A percentile compares a stretch with the other conserved stretches of the same genome.
phyloP scores from a whole-genome alignment of 2,329 filamentous ascomycete species.

The Ampelomyces quisqualis region DNA sequence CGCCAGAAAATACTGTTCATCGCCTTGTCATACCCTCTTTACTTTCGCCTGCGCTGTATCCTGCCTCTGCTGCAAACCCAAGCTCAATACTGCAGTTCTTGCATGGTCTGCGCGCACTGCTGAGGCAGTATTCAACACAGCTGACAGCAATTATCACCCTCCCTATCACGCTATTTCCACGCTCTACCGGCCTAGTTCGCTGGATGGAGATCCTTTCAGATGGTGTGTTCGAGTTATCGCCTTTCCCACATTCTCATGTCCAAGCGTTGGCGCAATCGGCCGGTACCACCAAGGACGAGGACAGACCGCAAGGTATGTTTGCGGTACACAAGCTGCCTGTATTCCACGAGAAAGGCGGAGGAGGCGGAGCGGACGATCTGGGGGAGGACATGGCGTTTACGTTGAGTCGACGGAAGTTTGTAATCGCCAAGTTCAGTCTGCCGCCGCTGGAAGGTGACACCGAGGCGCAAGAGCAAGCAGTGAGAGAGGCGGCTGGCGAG shows the following conservation, averaged over 20 bases:
- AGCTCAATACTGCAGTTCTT: constrained; percentile 76
- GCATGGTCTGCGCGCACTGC: constrained; percentile 71
- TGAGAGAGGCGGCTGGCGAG: constrained; percentile 39
- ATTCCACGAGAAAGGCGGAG: constrained; percentile 84
- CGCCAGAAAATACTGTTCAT: constrained; percentile 64
- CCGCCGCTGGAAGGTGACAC: constrained; percentile 80
- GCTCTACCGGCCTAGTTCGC: constrained; percentile 71
- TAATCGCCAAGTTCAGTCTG: constrained; percentile 84
- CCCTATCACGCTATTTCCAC: constrained; percentile 76
- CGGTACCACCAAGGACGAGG: constrained; percentile 61
- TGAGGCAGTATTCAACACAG: constrained; percentile 65
- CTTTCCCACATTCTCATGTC: constrained; percentile 62
- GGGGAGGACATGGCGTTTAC: constrained; percentile 90
- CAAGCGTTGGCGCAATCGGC: constrained; percentile 51
- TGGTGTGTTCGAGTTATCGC: constrained; percentile 80
- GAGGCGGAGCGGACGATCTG: constrained; percentile 62
- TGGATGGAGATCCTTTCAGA: constrained; percentile 87
- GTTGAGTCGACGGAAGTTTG: constrained; percentile 77
- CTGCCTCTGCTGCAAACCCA: constrained; percentile 67
- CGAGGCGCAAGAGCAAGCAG: constrained; percentile 56
- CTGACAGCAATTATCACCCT: constrained; percentile 74
- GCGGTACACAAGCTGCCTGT: constrained; percentile 80
- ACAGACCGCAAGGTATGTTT: constrained; percentile 82
- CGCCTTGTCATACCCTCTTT: constrained; percentile 82
- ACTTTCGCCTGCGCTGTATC: constrained; percentile 83